Base-by-base conservation (phyloP, 495 filamentous ascomycete species). In the Aspergillus funiculosus region DNA sequence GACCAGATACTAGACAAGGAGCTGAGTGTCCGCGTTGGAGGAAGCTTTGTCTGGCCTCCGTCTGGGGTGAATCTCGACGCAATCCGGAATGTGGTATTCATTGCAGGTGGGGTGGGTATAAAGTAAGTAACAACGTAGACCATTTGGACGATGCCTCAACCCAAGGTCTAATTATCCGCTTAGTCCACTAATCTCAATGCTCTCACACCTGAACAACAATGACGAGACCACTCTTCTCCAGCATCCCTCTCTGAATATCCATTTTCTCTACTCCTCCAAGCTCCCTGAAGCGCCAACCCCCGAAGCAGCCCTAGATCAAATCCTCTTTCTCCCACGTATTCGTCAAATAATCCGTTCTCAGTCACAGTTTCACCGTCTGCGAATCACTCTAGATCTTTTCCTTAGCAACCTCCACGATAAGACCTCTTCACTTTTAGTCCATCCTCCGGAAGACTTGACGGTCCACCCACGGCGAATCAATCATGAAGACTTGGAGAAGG, bases 21-120 rank as follows among this genome's bases (percentile, higher is more conserved):
- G 28, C 56, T 92, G 20, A 57, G 61, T 4, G 78, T 94, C 31
- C 76, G 87, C 24, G 82, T 90, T 2, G 88, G 89, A 2, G 89
- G 89, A 0, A 79, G 77, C 51, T 95, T 95, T 54, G 72, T 82
- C 6, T 95, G 80, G 77, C 88, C 88, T 4, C 79, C 83, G 0
- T 63, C 68, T 1, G 61, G 63, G 0, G 46, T 78, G 7, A 53
- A 74, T 25, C 22, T 56, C 0, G 44, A 43, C 0, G 43, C 48
- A 3, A 58, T 87, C 7, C 66, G 70, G 9, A 80, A 75, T 40
- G 71, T 81, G 1, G 75, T 91, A 0, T 79, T 95, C 28, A 69
- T 94, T 34, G 88, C 88, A 1, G 87, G 87, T 4, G 89, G 89
- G 0, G 82, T 95, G 18, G 89, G 89, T 1, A 82, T 95, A 31